Base-by-base conservation (phyloP, 179 eudicot genomes). In the Pouteria campechiana region DNA sequence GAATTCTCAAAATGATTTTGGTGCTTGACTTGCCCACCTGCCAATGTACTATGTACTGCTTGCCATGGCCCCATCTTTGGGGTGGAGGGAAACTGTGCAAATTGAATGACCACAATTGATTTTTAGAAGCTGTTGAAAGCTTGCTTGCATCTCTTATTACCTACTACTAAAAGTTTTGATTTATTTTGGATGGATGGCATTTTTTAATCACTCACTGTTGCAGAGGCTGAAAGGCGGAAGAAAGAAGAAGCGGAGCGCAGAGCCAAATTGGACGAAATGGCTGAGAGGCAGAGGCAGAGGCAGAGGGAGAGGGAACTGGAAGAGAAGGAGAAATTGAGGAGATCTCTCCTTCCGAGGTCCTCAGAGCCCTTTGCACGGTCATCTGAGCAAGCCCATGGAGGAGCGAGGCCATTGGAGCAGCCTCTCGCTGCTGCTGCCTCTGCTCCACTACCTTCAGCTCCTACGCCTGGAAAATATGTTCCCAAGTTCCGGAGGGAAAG, bases 261-360 rank as follows among this genome's bases (percentile, higher is more conserved):
- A 55, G 93, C 82, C 2, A 89, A 79, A 64, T 46, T 89, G 60
- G 89, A 81, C 17, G 90, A 59, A 58, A 89, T 89, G 38, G 95
- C 95, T 15, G 93, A 74, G 50, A 89, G 69, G 69, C 97, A 89
- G 65, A 69, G 89, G 37, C 82, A 73, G 37, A 54, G 94, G 44
- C 93, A 84, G 59, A 58, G 29, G 38, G 97, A 89, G 64, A 64
- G 78, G 40, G 97, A 89, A n/a, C n/a, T n/a, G n/a, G n/a, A n/a
- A 61, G 95, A 85, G 30, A 81, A 70, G 55, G 83, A 65, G 41
- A 72, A 61, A 64, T 48, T 43, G 32, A 35, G 74, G 57, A 74
- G 61, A 46, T 81, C 79, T 44, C 64, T 55, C 37, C 63, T 73
- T 41, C 65, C 70, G 8, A 42, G 57, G 24, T 14, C 48, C 15